phyloP scores from a whole-genome alignment of 2,329 filamentous ascomycete genomes.

The Ceratocystis destructans region DNA sequence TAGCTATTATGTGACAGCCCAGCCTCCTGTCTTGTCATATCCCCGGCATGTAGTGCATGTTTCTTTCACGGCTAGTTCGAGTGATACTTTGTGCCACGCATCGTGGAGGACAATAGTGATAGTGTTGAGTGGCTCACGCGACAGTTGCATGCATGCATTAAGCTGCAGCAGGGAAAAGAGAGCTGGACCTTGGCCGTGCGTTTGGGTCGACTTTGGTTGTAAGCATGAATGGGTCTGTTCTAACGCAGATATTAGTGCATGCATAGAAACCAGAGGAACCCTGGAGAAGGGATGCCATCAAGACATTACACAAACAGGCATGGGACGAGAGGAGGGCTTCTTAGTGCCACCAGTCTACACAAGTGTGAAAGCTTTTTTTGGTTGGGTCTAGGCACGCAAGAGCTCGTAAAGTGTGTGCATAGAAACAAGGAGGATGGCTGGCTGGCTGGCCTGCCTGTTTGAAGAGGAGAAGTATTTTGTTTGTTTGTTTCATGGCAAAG shows the following conservation, averaged over 20 bases:
- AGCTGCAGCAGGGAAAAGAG: not conserved
- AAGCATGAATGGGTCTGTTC: not conserved
- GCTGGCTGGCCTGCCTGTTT: too few relatives aligned
- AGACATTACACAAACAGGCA: not conserved
- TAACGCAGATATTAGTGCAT: not conserved
- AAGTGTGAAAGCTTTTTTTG: too few relatives aligned
- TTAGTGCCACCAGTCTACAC: too few relatives aligned
- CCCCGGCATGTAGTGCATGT: not conserved
- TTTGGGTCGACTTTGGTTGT: not conserved
- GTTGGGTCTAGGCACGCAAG: too few relatives aligned
- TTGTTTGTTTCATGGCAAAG: constrained; percentile 2
- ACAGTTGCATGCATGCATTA: not conserved
- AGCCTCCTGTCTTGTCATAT: not conserved
- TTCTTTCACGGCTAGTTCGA: not conserved
- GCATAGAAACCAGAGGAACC: not conserved
- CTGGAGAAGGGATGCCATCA: not conserved
- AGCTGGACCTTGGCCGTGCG: not conserved
- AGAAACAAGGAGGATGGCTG: not conserved
- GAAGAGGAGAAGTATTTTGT: not conserved
- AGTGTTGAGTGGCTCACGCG: not conserved
- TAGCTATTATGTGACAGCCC: not conserved
- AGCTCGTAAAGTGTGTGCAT: not conserved
- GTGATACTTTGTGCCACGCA: not conserved
- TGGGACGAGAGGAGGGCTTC: not conserved
- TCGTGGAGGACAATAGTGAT: not conserved